These are phyloP conservation scores for Eremothecium sinecaudum DNA, from an alignment of 1,139 yeast genomes.

Conservation along the genomic window DNA sequence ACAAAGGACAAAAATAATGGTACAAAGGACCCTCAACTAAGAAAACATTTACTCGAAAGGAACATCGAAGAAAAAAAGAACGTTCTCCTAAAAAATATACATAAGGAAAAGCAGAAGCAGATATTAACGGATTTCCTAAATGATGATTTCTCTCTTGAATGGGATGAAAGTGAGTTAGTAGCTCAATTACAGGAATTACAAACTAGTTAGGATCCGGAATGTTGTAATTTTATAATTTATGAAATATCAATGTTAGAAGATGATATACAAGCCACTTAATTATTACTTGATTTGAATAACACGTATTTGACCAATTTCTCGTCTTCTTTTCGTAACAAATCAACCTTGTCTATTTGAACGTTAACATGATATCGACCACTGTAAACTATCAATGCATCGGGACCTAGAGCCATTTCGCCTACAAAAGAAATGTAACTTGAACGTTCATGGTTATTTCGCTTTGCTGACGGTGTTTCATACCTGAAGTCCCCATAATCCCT, in stretches of 20 bases:
- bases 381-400: slow-evolving; percentile 20
- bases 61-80: slow-evolving; percentile 27
- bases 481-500: slow-evolving; percentile 23
- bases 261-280: too few species aligned
- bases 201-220: too few species aligned
- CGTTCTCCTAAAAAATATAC: slow-evolving; percentile 18
- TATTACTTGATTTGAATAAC: slow-evolving; percentile 18
- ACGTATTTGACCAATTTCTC: slow-evolving; percentile 24
- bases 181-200: too few species aligned
- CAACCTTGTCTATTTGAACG: slow-evolving; percentile 23
- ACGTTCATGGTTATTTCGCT: slow-evolving; percentile 17
- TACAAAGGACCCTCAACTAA: not conserved
- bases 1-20: not conserved
- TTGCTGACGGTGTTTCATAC: slow-evolving; percentile 23
- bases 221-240: too few species aligned
- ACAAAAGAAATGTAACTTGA: slow-evolving; percentile 26
- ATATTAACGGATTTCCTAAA: slow-evolving; percentile 25
- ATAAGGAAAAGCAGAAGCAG: slow-evolving; percentile 23
- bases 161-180: slow-evolving; percentile 23
- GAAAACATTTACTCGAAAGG: slow-evolving; percentile 17
- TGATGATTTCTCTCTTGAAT: slow-evolving; percentile 19
- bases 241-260: not conserved
- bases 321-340: slow-evolving; percentile 22
- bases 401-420: slow-evolving; percentile 23
- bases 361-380: slow-evolving; percentile 28